Evolutionary conservation across 805 yeast genomes (phyloP), one percentile per base, ranked within the genome.

Genomic region (Yarrowia phangngaensis): DNA sequence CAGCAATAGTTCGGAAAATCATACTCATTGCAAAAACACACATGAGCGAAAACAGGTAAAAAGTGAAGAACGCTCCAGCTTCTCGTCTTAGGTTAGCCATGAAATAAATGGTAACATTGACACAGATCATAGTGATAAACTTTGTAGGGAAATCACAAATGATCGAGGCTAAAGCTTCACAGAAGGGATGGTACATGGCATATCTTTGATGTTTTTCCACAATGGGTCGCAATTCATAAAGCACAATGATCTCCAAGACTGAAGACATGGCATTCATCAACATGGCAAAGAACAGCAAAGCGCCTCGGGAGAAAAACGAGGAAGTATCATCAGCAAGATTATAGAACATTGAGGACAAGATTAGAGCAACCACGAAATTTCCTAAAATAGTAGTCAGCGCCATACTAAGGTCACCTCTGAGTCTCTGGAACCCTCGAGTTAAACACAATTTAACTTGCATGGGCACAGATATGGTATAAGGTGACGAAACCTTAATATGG

Each of bases 161-260:
- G 51, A 80, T 70, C 2, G 80, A 74, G 0, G 84, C 80, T 32
- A 80, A 56, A 0, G 85, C 82, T 57, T 80, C 81, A 4, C 85
- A 80, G 47, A 78, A 67, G 9, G 83, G 82, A 53, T 73, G 79
- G 55, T 79, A 79, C 29, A 79, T 60, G 1, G 80, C 78, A 55
- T 72, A 78, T 20, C 71, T 70, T 54, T 73, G 72, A 54, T 79
- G 84, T 58, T 79, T 79, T 55, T 75, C 79, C 28, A 77, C 74
- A 52, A 79, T 71, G 14, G 76, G 72, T 58, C 84, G 71, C 23
- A 72, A 70, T 52, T 69, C 74, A 54, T 62, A 74, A 22, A 68
- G 59, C 19, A 66, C 52, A 43, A 70, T 61, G 51, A 73, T 70
- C 57, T 73, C 78, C 52, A 72, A 60, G 33, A 73, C 56, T 22